Conservation (phyloP, 352 stramenopile genomes). For the Phytophthora fragariae region DNA sequence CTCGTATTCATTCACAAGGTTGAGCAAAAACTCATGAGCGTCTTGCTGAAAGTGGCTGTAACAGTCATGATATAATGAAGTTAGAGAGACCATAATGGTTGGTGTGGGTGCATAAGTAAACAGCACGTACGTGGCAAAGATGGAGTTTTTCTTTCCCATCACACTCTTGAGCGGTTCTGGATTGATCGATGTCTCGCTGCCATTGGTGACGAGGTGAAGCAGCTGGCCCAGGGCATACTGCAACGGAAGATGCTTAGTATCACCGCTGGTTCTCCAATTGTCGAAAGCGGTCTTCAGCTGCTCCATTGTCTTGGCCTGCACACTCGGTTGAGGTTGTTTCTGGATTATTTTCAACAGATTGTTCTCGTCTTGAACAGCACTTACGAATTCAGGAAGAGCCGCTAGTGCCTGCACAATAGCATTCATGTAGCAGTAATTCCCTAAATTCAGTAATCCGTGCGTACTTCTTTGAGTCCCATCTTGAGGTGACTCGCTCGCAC, state of each 20-base stretch:
- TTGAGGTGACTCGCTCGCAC: slow-evolving; percentile 8
- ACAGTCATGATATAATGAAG: slow-evolving; percentile 1
- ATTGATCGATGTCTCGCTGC: slow-evolving; percentile 77
- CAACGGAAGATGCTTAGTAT: slow-evolving; percentile 60
- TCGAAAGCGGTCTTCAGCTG: slow-evolving; percentile 59
- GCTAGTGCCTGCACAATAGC: slow-evolving; percentile 90
- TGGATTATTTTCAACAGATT: slow-evolving; percentile 66
- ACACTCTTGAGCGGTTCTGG: slow-evolving; percentile 79
- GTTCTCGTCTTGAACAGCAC: slow-evolving; percentile 58
- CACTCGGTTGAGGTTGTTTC: slow-evolving; percentile 47
- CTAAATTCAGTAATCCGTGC: slow-evolving; percentile 94
- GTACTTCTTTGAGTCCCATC: slow-evolving; percentile 51
- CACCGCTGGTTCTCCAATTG: slow-evolving; percentile 57
- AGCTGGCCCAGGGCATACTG: slow-evolving; percentile 67
- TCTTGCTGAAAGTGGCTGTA: slow-evolving; percentile 86
- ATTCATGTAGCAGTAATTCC: slow-evolving; percentile 96
- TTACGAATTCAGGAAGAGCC: slow-evolving; percentile 72
- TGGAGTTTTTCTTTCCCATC: slow-evolving; percentile 80
- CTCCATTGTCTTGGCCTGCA: slow-evolving; percentile 44
- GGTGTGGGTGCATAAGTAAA: slow-evolving; percentile 1
- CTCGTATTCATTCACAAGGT: slow-evolving; percentile 86
- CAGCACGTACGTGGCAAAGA: slow-evolving; percentile 83
- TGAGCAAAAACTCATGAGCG: slow-evolving; percentile 88
- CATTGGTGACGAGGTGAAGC: slow-evolving; percentile 65
- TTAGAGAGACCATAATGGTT: slow-evolving; percentile 9